Evolutionary conservation across 2,329 filamentous ascomycete species (phyloP), one percentile per base, ranked within the genome.

Genomic region (Dactylellina leptospora): DNA sequence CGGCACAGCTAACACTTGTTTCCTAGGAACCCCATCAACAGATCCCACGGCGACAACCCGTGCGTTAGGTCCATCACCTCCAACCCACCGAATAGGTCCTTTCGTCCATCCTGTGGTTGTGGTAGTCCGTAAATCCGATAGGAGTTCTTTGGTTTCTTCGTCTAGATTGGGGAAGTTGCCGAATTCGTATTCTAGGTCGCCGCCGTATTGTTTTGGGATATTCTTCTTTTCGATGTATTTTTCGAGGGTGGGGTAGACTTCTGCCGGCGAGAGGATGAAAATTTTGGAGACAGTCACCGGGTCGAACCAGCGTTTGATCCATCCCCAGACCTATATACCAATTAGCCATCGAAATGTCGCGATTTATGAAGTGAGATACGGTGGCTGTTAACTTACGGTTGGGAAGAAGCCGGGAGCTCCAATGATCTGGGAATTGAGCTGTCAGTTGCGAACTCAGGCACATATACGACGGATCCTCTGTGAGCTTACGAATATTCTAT

Each of bases 281-380:
- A 97, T 97, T 82, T 97, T 97, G 77, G 91, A 95, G 2, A 92
- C 91, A 30, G 93, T 97, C 74, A 92, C 92, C 4, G 93, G 93
- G 81, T 93, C 90, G 78, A 96, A 96, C 92, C 93, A 96, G 78
- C 90, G 89, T 84, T 96, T 96, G 81, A 96, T 86, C 92, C 92
- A 96, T 75, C 90, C 88, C 93, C 93, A 93, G 71, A 96, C 66
- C 66, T 71, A 22, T 4, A 6, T 4, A 53, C 20, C 40, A 11
- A 16, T 44, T 11, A 44, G 30, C 47, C n/a, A n/a, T n/a, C n/a
- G n/a, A n/a, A n/a, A n/a, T n/a, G n/a, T n/a, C n/a, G n/a, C n/a
- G n/a, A n/a, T n/a, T n/a, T n/a, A n/a, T n/a, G n/a, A n/a, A n/a
- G n/a, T n/a, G n/a, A 25, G 36, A 16, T 38, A 28, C 6, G 3